Percentiles rank a stretch among this genome's conserved stretches.
These are phyloP conservation scores for Clitopilus passeckerianus DNA, from an alignment of 768 basidiomycete species.

Conservation along the genomic window DNA sequence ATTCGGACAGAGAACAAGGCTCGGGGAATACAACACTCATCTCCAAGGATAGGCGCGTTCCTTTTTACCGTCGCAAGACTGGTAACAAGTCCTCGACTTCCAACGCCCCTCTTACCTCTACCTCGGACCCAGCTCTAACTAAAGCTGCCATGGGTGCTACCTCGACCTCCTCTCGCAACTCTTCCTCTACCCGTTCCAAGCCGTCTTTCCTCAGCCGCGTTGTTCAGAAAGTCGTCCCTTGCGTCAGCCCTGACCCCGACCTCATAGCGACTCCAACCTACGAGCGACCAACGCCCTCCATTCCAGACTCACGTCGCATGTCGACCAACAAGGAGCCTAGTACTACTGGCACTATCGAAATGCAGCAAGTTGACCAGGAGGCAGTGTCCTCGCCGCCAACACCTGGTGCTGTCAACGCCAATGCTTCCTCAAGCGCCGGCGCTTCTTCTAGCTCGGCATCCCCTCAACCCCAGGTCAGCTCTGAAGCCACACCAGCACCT, in stretches of 20 bases:
- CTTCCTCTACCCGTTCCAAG: conserved; percentile 7
- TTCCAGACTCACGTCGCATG: conserved; percentile 6
- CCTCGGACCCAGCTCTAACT: conserved; percentile 11
- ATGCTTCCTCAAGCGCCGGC: conserved; percentile 5
- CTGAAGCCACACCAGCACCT: not conserved
- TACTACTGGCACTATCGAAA: conserved; percentile 7
- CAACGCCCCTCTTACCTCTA: conserved; percentile 24
- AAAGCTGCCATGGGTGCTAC: conserved; percentile 18
- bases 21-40: conserved; percentile 35
- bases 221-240: conserved; percentile 30
- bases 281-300: conserved; percentile 4
- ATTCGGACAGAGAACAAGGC: conserved; percentile 32
- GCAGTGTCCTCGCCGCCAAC: not conserved
- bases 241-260: conserved; percentile 20
- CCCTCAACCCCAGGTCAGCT: not conserved
- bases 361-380: conserved; percentile 10
- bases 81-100: conserved; percentile 28
- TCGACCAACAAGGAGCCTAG: conserved; percentile 2
- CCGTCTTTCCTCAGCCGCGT: conserved; percentile 27
- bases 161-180: conserved; percentile 8
- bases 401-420: not conserved
- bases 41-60: conserved; percentile 29
- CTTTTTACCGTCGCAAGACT: conserved; percentile 39
- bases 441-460: conserved; percentile 3
- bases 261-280: conserved; percentile 12